Base-by-base conservation (phyloP, 2,329 filamentous ascomycete species). In the Celoporthe dispersa region DNA sequence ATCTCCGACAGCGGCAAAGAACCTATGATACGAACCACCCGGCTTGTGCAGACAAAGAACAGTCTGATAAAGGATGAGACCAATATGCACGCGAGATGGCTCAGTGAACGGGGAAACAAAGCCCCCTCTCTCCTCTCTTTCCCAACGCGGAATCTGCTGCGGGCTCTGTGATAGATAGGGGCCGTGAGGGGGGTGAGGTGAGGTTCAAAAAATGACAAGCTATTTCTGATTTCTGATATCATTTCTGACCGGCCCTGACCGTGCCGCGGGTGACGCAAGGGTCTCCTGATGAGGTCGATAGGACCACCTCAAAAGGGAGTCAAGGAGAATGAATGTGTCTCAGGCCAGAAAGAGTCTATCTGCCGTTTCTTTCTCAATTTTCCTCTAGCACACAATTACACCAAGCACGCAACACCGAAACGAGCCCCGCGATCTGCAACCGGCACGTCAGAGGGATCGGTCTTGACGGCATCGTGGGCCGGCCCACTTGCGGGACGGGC, bases 401-500 rank as follows among this genome's bases (percentile, higher is more conserved):
- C 2, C 25, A 33, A 57, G 14, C 16, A 57, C 53, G 25, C 22
- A 48, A n/a, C 22, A 48, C 44, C 22, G 44, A n/a, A 48, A n/a
- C 1, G 14, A 19, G 53, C 25, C 53, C 53, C 53, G 28, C 28
- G 14, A 57, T 57, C 53, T 57, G 53, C 25, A 57, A 16, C 53
- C 53, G 53, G 53, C 53, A 57, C 53, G 53, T 57, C 53, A 57
- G 53, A 57, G 28, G 8, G 22, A n/a, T 48, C 25, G 53, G 53
- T 57, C 53, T 31, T 57, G 53, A 57, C 53, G 53, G 53, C 53
- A 57, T 57, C 53, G 53, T 57, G 53, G 53, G 53, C 53, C 53
- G 53, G 53, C 53, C 53, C 53, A 57, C 53, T 7, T 31, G 28
- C 53, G 53, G 53, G 53, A 57, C 53, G 53, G 25, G 14, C 12